Conservation (phyloP, 441 rosid genomes). For the Arabidopsis hybrid region DNA sequence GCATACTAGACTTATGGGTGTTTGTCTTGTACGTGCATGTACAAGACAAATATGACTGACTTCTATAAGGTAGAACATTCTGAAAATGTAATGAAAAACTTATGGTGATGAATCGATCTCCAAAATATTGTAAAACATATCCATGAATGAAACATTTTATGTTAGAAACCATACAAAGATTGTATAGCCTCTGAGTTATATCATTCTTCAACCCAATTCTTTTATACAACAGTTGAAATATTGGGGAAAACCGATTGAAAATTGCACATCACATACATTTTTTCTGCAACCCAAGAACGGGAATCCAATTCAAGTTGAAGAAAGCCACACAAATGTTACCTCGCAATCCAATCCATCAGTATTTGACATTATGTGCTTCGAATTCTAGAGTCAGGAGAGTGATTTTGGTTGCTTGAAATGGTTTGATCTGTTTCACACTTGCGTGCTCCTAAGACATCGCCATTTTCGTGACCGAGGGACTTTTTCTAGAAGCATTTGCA, state of each 20-base stretch:
- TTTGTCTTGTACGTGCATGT: not conserved
- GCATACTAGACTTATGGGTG: not conserved
- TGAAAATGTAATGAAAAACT: not conserved
- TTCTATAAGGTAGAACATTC: not conserved
- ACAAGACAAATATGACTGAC: not conserved
- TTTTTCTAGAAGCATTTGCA: conserved; percentile 83
- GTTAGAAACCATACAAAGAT: conserved; percentile 9
- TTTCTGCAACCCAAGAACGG: not conserved
- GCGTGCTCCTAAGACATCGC: conserved; percentile 83
- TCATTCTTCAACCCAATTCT: conserved; percentile 34
- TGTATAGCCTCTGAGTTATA: conserved; percentile 25
- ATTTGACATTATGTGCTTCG: conserved; percentile 31
- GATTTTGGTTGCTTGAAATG: conserved; percentile 36
- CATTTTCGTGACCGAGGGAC: conserved; percentile 67
- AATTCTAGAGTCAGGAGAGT: conserved; percentile 17
- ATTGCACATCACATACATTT: not conserved
- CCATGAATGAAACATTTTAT: conserved; percentile 12
- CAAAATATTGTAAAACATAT: conserved; percentile 1
- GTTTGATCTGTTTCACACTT: conserved; percentile 52
- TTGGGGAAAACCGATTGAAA: conserved; percentile 2
- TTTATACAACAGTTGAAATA: conserved; percentile 30
- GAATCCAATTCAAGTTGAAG: conserved; percentile 7
- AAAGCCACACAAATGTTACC: conserved; percentile 9
- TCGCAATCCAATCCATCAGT: conserved; percentile 7
- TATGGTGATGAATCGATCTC: conserved; percentile 2